Base-by-base conservation (phyloP, 176 grass and related monocot genomes). In the Triticum urartu region DNA sequence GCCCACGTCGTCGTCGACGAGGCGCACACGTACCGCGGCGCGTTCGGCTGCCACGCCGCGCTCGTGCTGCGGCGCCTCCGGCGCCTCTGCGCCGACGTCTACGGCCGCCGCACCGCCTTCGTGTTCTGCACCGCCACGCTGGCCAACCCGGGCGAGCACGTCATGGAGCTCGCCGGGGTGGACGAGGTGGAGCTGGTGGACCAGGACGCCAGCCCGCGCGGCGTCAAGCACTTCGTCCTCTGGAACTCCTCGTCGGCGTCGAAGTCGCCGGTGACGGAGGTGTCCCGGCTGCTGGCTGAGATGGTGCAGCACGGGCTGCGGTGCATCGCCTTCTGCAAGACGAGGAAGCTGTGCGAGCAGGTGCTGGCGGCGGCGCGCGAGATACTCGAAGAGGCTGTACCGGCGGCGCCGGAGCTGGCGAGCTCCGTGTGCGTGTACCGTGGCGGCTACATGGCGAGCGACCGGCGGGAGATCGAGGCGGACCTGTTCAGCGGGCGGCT, bases 321-420 rank as follows among this genome's bases (percentile, higher is more conserved):
- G 6, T 91, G 90, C 84, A 97, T 92, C 35, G 94, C 94, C 1
- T 97, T 97, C 77, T 97, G 94, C 71, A 97, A 97, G 70, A 92
- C 92, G 9, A 89, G 88, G 72, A 94, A 92, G 79, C 54, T 97
- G 6, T 89, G 94, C 54, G 92, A 97, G 82, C 22, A 81, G 26
- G 90, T 91, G 63, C 80, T 94, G 21, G n/a, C 70, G 0, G 38
- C 40, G 21, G 70, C 38, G 11, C 38, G 70, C 38, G 70, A 72
- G 21, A 3, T 97, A 36, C 89, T 97, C 12, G 64, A 89, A 9
- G 81, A 84, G 66, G 75, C 81, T 0, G 15, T 18, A 1, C 40
- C 38, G 21, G 12, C 38, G 10, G n/a, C 86, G 10, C 11, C 67
- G 2, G 81, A 94, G 25, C 47, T 92, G 65, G 81, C 65, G 0